Conservation (phyloP, 192 early-diverging fungal genomes). For the Coemansia sp. region DNA sequence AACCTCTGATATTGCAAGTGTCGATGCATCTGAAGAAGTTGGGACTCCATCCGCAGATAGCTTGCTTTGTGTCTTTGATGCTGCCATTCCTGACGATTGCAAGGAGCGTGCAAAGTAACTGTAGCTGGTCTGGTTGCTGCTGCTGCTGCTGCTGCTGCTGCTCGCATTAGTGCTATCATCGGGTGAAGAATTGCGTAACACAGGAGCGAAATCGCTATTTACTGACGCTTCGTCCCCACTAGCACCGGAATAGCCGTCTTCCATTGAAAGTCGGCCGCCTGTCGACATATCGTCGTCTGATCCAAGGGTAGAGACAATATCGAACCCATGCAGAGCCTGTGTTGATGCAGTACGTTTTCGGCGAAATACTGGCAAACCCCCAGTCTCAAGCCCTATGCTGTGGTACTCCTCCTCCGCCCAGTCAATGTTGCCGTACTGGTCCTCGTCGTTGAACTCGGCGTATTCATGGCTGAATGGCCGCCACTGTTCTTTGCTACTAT, state of each 20-base stretch:
- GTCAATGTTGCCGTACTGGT: not conserved
- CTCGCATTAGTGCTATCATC: not conserved
- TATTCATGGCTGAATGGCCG: not conserved
- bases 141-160: not conserved
- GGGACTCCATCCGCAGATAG: slow-evolving; percentile 22
- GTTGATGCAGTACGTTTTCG: slow-evolving; percentile 46
- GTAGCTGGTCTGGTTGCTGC: slow-evolving; percentile 1
- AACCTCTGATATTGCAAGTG: slow-evolving; percentile 21
- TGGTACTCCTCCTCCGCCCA: not conserved
- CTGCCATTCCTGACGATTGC: not conserved
- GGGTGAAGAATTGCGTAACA: not conserved
- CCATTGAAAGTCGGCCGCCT: not conserved
- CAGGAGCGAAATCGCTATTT: not conserved
- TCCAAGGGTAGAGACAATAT: slow-evolving; percentile 23
- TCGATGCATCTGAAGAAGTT: slow-evolving; percentile 37
- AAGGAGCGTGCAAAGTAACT: not conserved
- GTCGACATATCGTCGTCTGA: slow-evolving; percentile 8
- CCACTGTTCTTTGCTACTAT: not conserved
- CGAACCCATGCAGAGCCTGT: slow-evolving; percentile 39
- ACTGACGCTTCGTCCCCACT: not conserved
- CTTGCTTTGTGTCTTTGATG: slow-evolving; percentile 17
- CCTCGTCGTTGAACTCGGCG: not conserved
- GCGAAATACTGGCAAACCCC: slow-evolving; percentile 15
- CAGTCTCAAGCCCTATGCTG: not conserved
- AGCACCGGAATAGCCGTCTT: slow-evolving; percentile 6